Percentiles rank a stretch among this genome's conserved stretches.
These are phyloP conservation scores for Ophiostoma populinum DNA, from an alignment of 2,329 filamentous ascomycete species.

Conservation along the genomic window DNA sequence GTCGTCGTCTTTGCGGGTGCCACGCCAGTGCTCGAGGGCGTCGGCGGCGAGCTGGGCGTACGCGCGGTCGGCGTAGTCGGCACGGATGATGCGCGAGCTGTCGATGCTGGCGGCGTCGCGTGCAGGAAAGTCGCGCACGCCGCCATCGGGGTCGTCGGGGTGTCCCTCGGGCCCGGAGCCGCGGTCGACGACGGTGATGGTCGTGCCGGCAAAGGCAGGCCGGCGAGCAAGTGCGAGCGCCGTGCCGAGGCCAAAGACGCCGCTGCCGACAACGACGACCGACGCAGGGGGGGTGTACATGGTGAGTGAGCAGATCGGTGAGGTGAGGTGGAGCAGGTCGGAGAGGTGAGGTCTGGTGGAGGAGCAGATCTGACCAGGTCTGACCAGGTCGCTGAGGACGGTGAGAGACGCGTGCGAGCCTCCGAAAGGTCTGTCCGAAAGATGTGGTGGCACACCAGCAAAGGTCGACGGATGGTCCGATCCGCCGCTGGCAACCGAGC, in stretches of 20 bases:
- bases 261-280: slow-evolving; percentile 53
- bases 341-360: too few relatives aligned
- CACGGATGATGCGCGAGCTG: slow-evolving; percentile 44
- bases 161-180: slow-evolving; percentile 16
- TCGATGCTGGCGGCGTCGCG: slow-evolving; percentile 44
- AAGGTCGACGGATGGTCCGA: too few relatives aligned
- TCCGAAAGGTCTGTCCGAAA: too few relatives aligned
- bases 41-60: slow-evolving; percentile 59
- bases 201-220: slow-evolving; percentile 31
- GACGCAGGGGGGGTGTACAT: slow-evolving; percentile 21
- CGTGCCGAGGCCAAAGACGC: slow-evolving; percentile 41
- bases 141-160: slow-evolving; percentile 4
- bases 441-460: too few relatives aligned
- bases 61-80: slow-evolving; percentile 65
- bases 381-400: too few relatives aligned
- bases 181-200: slow-evolving; percentile 43
- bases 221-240: slow-evolving; percentile 54
- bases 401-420: too few relatives aligned
- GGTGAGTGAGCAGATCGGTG: too few relatives aligned
- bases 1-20: slow-evolving; percentile 22
- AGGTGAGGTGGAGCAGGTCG: too few relatives aligned
- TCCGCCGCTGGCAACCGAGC: too few relatives aligned
- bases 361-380: too few relatives aligned
- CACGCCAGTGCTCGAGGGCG: slow-evolving; percentile 53
- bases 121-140: slow-evolving; percentile 34